phyloP scores from a whole-genome alignment of 208 protist species.

The Acanthamoeba culbertsoni region DNA sequence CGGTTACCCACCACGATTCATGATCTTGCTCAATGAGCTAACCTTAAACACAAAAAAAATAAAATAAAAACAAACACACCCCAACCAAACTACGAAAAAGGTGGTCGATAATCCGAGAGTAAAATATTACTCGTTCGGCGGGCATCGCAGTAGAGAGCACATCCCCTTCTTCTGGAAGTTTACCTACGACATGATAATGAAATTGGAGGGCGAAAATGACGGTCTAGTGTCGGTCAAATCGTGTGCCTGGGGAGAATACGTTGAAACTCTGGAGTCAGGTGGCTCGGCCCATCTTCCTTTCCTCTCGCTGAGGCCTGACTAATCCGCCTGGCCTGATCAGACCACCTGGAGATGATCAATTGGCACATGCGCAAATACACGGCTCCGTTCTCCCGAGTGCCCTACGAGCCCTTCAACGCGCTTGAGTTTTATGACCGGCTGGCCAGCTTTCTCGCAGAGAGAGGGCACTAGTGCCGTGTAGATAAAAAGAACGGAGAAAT shows the following conservation, averaged over 20 bases:
- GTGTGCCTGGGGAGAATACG: background rate
- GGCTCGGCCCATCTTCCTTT: background rate
- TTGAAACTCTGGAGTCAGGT: slow-evolving; percentile 12
- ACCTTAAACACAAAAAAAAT: no score
- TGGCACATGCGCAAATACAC: slow-evolving; percentile 38
- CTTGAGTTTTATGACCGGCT: background rate
- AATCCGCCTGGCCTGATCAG: background rate
- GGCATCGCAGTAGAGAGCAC: background rate
- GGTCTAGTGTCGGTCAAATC: slow-evolving; percentile 27
- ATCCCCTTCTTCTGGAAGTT: background rate
- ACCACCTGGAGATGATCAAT: slow-evolving; percentile 55
- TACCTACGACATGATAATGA: slow-evolving; percentile 3
- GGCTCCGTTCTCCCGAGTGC: background rate
- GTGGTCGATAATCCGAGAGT: slow-evolving; percentile 7
- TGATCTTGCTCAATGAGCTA: no score
- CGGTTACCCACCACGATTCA: background rate
- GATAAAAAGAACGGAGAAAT: no score
- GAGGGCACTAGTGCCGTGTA: background rate
- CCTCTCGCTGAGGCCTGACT: background rate
- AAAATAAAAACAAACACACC: no score
- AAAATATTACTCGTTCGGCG: slow-evolving; percentile 62
- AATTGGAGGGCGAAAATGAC: slow-evolving; percentile 26
- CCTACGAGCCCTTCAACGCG: slow-evolving; percentile 30
- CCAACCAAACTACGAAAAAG: no score
- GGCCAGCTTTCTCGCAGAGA: slow-evolving; percentile 25